Percentiles rank a stretch among this genome's conserved stretches.
Conservation (phyloP, 371 early-diverging fungal species). For the Aphelidium insulamus region DNA sequence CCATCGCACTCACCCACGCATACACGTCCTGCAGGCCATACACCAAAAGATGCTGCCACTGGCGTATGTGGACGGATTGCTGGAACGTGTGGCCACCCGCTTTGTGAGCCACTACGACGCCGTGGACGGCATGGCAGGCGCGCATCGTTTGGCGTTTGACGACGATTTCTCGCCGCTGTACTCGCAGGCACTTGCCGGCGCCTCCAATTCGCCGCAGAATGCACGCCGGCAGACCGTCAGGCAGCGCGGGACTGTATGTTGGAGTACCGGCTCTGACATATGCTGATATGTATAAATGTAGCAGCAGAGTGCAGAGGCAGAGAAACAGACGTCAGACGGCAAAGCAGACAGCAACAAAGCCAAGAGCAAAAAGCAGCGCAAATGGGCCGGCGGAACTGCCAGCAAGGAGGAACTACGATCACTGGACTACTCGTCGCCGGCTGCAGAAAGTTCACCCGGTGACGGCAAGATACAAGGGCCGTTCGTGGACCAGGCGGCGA, state of each 20-base stretch:
- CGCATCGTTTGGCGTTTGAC: slow-evolving; percentile 8
- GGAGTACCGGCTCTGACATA: slow-evolving; percentile 1
- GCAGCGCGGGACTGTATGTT: slow-evolving; percentile 1
- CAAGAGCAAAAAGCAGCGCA: no score
- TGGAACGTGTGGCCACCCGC: slow-evolving; percentile 30
- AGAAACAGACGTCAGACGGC: no score
- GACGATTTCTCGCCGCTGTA: slow-evolving; percentile 8
- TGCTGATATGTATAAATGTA: no score
- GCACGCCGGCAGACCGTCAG: neutral
- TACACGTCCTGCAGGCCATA: slow-evolving; percentile 28
- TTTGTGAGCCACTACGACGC: slow-evolving; percentile 10
- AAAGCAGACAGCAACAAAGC: no score
- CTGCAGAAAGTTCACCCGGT: slow-evolving; percentile 18
- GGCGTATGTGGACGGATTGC: slow-evolving; percentile 59
- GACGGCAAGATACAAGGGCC: slow-evolving; percentile 16
- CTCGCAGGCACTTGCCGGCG: neutral
- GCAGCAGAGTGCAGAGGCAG: no score
- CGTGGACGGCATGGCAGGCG: neutral
- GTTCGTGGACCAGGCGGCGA: slow-evolving; percentile 20
- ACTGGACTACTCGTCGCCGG: slow-evolving; percentile 20
- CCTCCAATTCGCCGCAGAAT: slow-evolving; percentile 6
- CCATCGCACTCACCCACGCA: neutral
- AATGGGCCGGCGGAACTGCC: no score
- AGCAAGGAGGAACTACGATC: no score
- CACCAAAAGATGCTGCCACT: slow-evolving; percentile 74